Conservation (phyloP, 306 rosid species). For the Vigna hirtella region DNA sequence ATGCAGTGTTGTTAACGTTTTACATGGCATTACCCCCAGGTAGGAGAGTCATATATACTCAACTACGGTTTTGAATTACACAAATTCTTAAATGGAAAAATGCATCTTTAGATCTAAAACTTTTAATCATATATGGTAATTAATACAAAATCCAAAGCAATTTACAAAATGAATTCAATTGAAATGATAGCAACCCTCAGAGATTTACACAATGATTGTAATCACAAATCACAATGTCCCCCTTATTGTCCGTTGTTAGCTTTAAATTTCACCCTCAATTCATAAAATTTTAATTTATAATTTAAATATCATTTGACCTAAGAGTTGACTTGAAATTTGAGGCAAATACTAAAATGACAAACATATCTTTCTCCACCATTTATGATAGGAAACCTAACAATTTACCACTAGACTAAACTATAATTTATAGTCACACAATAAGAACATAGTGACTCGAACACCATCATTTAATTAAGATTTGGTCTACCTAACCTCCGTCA, state of each 20-base stretch:
- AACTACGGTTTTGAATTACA: background rate
- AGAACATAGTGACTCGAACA: too few species aligned
- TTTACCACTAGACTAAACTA: too few species aligned
- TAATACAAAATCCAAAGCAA: background rate
- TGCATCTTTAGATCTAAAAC: conserved; percentile 7
- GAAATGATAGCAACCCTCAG: background rate
- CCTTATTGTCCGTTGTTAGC: background rate
- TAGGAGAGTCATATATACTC: background rate
- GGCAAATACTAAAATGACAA: background rate
- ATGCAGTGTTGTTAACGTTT: conserved; percentile 21
- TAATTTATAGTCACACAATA: too few species aligned
- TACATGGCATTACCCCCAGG: conserved; percentile 3
- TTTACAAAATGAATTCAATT: background rate
- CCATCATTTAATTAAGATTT: too few species aligned
- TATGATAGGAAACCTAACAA: too few species aligned
- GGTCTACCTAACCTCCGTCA: too few species aligned
- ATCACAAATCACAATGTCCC: background rate
- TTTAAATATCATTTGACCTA: conserved; percentile 18
- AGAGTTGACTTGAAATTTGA: conserved; percentile 2
- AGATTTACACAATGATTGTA: background rate
- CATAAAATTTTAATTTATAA: conserved; percentile 5
- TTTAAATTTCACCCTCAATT: conserved; percentile 27
- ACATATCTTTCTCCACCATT: background rate
- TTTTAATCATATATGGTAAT: background rate
- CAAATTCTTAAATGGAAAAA: conserved; percentile 30